These are phyloP conservation scores for Heterobasidion parviporum DNA, from an alignment of 1,284 basidiomycete genomes.

Conservation along the genomic window DNA sequence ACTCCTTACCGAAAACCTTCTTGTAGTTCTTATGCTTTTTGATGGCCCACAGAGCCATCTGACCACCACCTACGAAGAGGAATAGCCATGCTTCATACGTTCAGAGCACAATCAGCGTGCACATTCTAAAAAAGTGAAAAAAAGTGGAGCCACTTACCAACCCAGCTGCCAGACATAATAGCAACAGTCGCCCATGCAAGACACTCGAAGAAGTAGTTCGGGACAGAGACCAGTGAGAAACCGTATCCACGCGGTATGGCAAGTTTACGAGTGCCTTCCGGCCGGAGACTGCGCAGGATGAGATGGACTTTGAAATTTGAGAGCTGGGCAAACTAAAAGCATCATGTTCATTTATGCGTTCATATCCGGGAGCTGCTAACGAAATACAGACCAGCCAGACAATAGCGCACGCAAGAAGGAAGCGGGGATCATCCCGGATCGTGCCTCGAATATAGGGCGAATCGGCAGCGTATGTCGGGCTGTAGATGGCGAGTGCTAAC, in stretches of 20 bases:
- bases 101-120: slow-evolving; percentile 1
- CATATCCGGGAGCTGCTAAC: neutral
- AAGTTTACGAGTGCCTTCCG: slow-evolving; percentile 72
- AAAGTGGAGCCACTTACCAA: slow-evolving; percentile 41
- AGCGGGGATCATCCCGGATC: slow-evolving; percentile 56
- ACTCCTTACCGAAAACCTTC: slow-evolving; percentile 88
- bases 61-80: slow-evolving; percentile 53
- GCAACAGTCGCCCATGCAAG: slow-evolving; percentile 73
- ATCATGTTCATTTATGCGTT: neutral
- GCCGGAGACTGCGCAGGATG: slow-evolving; percentile 77
- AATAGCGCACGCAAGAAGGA: slow-evolving; percentile 59
- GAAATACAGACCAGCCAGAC: slow-evolving; percentile 66
- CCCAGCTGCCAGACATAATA: slow-evolving; percentile 73
- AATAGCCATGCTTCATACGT: slow-evolving; percentile 59
- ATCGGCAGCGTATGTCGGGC: slow-evolving; percentile 55
- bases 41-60: slow-evolving; percentile 86
- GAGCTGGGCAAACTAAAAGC: slow-evolving; percentile 70
- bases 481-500: slow-evolving; percentile 75
- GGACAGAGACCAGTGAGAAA: slow-evolving; percentile 80
- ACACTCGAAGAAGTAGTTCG: slow-evolving; percentile 94
- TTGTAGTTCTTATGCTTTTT: slow-evolving; percentile 92
- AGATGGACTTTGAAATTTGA: slow-evolving; percentile 84
- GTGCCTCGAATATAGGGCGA: slow-evolving; percentile 64
- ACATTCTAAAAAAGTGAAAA: neutral
- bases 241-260: slow-evolving; percentile 84